Base-by-base conservation (phyloP, 495 filamentous ascomycete species). In the Talaromyces stipitatus region DNA sequence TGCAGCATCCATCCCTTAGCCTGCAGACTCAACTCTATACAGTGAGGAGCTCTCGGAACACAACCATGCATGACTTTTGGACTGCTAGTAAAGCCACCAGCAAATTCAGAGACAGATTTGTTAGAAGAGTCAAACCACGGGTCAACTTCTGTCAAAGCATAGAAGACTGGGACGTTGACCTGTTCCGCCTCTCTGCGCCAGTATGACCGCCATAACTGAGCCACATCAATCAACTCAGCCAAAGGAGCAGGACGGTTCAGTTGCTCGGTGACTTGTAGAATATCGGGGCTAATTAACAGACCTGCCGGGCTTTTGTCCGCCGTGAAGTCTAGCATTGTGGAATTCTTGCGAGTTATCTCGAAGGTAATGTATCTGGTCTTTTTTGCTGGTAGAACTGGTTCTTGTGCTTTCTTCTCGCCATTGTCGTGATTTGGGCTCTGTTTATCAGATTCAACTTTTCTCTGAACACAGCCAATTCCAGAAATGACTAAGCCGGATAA, bases 401-500 rank as follows among this genome's bases (percentile, higher is more conserved):
- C n/a, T n/a, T n/a, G n/a, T n/a, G n/a, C n/a, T n/a, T n/a, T n/a
- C 14, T 22, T 28, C 33, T 24, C 54, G 12, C n/a, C n/a, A n/a
- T 30, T 56, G 24, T 32, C 27, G 1, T 41, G 8, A 7, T 60
- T 56, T n/a, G 32, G 9, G 4, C 4, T 36, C 14, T 36, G 32
- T 8, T 4, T n/a, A n/a, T 36, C 16, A 36, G 32, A 36, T 36
- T 36, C 32, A 36, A 4, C 14, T 36, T n/a, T 4, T 3, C 16
- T 12, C 32, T 4, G 14, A 6, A n/a, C 32, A 36, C 32, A 36
- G 27, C 69, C 69, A 41, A 68, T 64, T 23, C 70, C 69, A 20
- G 63, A 67, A 9, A 60, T 57, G 45, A 70, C 66, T n/a, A 72
- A 24, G 0, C 66, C 66, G 1, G 60, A 52, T 47, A 73, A 62